Percentiles rank a stretch among this genome's conserved stretches.
phyloP scores from a whole-genome alignment of 805 yeast genomes.

The Cyberlindnera petersonii region DNA sequence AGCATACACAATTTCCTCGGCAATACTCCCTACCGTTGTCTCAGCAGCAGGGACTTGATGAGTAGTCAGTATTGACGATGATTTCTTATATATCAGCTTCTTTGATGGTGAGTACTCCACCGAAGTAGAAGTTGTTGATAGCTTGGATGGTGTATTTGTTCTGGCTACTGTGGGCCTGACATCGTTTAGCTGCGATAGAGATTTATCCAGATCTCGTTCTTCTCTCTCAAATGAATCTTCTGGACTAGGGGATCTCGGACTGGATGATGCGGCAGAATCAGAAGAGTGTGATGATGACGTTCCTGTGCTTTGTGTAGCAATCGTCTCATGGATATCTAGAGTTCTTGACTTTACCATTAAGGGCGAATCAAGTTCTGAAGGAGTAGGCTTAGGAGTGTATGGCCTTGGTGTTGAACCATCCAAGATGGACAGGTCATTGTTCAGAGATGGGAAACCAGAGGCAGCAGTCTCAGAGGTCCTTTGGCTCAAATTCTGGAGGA shows the following conservation, averaged over 20 bases:
- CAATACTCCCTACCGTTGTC: slow-evolving; percentile 22
- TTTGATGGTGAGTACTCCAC: slow-evolving; percentile 17
- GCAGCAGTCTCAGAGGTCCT: neutral
- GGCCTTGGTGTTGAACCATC: slow-evolving; percentile 17
- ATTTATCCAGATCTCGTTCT: slow-evolving; percentile 17
- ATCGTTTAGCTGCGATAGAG: slow-evolving; percentile 10
- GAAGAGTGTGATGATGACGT: slow-evolving; percentile 1
- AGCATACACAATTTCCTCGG: slow-evolving; percentile 25
- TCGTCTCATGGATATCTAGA: neutral
- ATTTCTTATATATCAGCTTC: slow-evolving; percentile 17
- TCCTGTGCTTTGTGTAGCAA: slow-evolving; percentile 1
- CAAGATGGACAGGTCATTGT: slow-evolving; percentile 1
- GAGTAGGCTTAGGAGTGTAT: slow-evolving; percentile 3
- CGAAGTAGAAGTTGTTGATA: slow-evolving; percentile 1
- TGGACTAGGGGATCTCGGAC: slow-evolving; percentile 12
- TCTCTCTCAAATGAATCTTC: slow-evolving; percentile 25
- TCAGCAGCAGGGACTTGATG: slow-evolving; percentile 4
- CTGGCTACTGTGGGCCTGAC: neutral
- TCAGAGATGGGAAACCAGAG: neutral
- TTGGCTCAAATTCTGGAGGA: slow-evolving; percentile 6
- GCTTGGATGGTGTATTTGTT: slow-evolving; percentile 7
- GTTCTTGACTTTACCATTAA: neutral
- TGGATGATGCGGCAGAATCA: slow-evolving; percentile 1
- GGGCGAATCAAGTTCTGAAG: slow-evolving; percentile 4
- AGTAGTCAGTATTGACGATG: slow-evolving; percentile 17